Evolutionary conservation across 805 yeast genomes (phyloP).

Genomic region (Wickerhamiella vanderwaltii): DNA sequence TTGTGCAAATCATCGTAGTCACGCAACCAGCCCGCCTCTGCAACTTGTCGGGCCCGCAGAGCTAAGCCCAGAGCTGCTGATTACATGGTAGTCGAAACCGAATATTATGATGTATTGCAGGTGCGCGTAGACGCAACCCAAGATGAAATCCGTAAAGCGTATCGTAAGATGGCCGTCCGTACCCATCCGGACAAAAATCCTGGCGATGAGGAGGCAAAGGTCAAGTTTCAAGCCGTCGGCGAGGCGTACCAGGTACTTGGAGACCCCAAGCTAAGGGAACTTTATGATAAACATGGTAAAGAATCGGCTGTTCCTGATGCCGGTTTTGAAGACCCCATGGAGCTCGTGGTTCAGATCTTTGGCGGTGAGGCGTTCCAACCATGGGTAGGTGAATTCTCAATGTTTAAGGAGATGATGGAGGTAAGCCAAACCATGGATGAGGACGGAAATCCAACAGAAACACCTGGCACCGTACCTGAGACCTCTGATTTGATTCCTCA

Average conservation of each 20-base stretch:
- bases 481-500: neutral
- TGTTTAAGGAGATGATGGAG: conserved; percentile 64
- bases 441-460: conserved; percentile 23
- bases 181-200: conserved; percentile 97
- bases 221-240: conserved; percentile 63
- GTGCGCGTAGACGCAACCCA: conserved; percentile 59
- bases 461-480: conserved; percentile 15
- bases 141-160: conserved; percentile 82
- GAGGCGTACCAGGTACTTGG: conserved; percentile 53
- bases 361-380: conserved; percentile 85
- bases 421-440: conserved; percentile 41
- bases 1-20: no score
- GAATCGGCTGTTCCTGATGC: conserved; percentile 55
- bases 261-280: conserved; percentile 52
- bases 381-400: conserved; percentile 78
- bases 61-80: no score
- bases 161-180: conserved; percentile 75
- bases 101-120: conserved; percentile 71
- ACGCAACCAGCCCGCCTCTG: no score
- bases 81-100: conserved; percentile 84
- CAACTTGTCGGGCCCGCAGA: no score
- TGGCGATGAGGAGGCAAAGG: conserved; percentile 82
- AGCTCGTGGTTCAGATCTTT: conserved; percentile 71
- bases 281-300: conserved; percentile 80
- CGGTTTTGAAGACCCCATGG: conserved; percentile 73